phyloP scores from a whole-genome alignment of 257 asterid genomes.

The Primulina huaijiensis region DNA sequence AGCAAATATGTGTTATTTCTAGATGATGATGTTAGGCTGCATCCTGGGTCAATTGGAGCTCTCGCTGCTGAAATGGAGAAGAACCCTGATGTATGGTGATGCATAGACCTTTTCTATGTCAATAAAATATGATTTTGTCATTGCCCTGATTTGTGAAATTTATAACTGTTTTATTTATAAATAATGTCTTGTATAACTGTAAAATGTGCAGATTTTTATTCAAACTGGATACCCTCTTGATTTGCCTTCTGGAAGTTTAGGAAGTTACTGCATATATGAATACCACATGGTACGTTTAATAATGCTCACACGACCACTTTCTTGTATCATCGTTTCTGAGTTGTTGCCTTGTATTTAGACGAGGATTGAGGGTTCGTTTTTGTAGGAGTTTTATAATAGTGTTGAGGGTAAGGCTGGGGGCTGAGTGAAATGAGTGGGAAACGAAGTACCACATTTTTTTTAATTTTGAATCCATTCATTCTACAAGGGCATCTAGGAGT shows the following conservation, averaged over 20 bases:
- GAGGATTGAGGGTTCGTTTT: neutral
- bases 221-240: slow-evolving; percentile 99
- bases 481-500: neutral
- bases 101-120: slow-evolving; percentile 11
- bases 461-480: neutral
- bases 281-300: slow-evolving; percentile 86
- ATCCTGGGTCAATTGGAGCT: slow-evolving; percentile 98
- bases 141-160: slow-evolving; percentile 21
- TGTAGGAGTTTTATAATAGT: no score
- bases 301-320: slow-evolving; percentile 19
- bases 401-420: neutral
- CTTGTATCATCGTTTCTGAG: neutral
- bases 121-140: slow-evolving; percentile 13
- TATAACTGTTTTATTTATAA: slow-evolving; percentile 21
- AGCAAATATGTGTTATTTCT: slow-evolving; percentile 89
- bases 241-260: slow-evolving; percentile 97
- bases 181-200: slow-evolving; percentile 18
- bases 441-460: neutral
- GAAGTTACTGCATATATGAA: slow-evolving; percentile 98
- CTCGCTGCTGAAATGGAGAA: slow-evolving; percentile 91
- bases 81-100: slow-evolving; percentile 73
- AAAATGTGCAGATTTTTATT: slow-evolving; percentile 77
- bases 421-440: neutral
- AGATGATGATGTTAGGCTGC: slow-evolving; percentile 96
- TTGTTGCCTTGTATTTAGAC: neutral